These are phyloP conservation scores for Fusarium domesticum DNA, from an alignment of 2,329 filamentous ascomycete species.

Conservation along the genomic window DNA sequence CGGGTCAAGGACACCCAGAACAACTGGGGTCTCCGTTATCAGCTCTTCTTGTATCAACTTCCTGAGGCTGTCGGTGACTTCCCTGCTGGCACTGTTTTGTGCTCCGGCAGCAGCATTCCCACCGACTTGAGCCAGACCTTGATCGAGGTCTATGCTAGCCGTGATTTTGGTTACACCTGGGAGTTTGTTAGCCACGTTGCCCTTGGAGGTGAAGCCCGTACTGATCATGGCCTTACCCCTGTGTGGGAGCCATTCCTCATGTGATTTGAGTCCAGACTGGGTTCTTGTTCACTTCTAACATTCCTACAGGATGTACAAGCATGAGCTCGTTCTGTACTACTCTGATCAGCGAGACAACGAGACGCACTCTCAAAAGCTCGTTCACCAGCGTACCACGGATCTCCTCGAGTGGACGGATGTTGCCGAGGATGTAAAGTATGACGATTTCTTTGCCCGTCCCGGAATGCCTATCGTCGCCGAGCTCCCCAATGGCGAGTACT, in stretches of 20 bases:
- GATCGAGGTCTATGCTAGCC: slow-evolving; percentile 67
- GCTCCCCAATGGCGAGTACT: slow-evolving; percentile 51
- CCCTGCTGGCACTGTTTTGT: slow-evolving; percentile 60
- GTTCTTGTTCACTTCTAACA: not conserved
- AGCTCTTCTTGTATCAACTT: slow-evolving; percentile 66
- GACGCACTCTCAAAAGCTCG: slow-evolving; percentile 64
- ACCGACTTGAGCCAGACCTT: slow-evolving; percentile 59
- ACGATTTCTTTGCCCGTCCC: slow-evolving; percentile 60
- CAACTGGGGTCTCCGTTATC: slow-evolving; percentile 64
- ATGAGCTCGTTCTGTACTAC: slow-evolving; percentile 64
- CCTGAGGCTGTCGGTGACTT: slow-evolving; percentile 56
- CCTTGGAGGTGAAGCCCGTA: slow-evolving; percentile 57
- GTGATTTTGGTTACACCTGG: slow-evolving; percentile 61
- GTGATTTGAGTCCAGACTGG: slow-evolving; percentile 14
- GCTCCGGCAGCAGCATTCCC: slow-evolving; percentile 59
- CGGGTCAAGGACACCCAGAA: slow-evolving; percentile 62
- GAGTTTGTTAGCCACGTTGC: slow-evolving; percentile 65
- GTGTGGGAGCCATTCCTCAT: slow-evolving; percentile 72
- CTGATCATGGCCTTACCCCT: slow-evolving; percentile 63
- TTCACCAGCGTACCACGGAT: slow-evolving; percentile 61
- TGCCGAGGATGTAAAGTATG: slow-evolving; percentile 58
- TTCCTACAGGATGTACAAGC: slow-evolving; percentile 48
- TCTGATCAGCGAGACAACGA: slow-evolving; percentile 63
- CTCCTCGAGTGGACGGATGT: slow-evolving; percentile 57
- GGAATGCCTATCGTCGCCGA: slow-evolving; percentile 64